These are phyloP conservation scores for Calonectria henricotiae DNA, from an alignment of 2,329 filamentous ascomycete genomes.

Conservation along the genomic window DNA sequence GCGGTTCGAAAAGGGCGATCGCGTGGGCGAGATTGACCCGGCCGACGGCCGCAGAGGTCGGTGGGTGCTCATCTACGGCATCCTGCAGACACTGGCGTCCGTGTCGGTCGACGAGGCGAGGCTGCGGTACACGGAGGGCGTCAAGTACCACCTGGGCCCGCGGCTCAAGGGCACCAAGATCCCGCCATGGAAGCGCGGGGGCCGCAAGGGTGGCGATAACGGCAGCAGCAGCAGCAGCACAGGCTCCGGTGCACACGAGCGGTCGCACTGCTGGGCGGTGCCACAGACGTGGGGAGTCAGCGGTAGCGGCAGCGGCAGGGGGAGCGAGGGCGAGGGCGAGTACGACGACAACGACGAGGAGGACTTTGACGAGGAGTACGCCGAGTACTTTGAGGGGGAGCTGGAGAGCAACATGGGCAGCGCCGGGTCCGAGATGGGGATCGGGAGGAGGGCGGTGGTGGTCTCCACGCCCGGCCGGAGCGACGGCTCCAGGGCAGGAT, in stretches of 20 bases:
- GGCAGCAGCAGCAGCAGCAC: conserved; percentile 30
- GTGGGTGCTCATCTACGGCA: conserved; percentile 75
- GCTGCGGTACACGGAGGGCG: conserved; percentile 68
- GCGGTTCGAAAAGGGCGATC: conserved; percentile 72
- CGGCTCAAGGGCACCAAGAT: conserved; percentile 61
- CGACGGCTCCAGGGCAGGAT: conserved; percentile 20
- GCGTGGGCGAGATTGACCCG: conserved; percentile 68
- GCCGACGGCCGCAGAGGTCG: conserved; percentile 71
- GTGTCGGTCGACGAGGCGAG: conserved; percentile 73
- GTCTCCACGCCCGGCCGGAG: conserved; percentile 30
- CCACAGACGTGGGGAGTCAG: conserved; percentile 52
- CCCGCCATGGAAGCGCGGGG: conserved; percentile 68
- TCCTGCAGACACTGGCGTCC: conserved; percentile 74
- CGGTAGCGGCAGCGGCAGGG: conserved; percentile 55
- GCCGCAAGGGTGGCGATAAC: conserved; percentile 28
- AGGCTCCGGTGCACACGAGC: conserved; percentile 65
- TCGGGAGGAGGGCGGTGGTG: conserved; percentile 16
- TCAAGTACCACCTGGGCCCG: conserved; percentile 73
- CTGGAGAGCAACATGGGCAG: conserved; percentile 12
- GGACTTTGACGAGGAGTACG: conserved; percentile 34
- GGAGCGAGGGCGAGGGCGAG: conserved; percentile 33
- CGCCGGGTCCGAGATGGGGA: conserved; percentile 24
- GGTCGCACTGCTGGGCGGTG: conserved; percentile 69
- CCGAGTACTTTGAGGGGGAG: conserved; percentile 31
- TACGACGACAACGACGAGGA: conserved; percentile 39